Evolutionary conservation across 2,329 filamentous ascomycete genomes (phyloP).

Genomic region (Hawksworthiomyces lignivorus): DNA sequence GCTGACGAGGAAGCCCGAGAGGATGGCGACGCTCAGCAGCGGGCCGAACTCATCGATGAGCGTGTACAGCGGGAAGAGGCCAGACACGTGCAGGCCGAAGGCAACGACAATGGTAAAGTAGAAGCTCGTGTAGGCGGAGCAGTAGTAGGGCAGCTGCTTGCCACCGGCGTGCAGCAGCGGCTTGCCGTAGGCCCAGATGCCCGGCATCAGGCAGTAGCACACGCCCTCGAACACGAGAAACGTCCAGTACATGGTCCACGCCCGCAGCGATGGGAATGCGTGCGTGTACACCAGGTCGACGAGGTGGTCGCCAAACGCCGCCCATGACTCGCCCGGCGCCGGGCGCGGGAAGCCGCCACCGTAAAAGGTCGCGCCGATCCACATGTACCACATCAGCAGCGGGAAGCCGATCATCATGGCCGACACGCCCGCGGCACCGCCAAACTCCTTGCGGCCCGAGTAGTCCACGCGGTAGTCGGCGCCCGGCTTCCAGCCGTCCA

Average conservation of each 20-base stretch:
- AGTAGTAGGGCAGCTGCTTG: slow-evolving; percentile 89
- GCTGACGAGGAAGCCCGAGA: slow-evolving; percentile 79
- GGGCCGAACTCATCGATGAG: slow-evolving; percentile 94
- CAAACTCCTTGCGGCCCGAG: slow-evolving; percentile 70
- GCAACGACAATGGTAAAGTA: slow-evolving; percentile 75
- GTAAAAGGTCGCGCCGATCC: slow-evolving; percentile 92
- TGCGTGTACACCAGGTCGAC: slow-evolving; percentile 68
- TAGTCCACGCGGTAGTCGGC: slow-evolving; percentile 56
- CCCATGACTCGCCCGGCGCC: slow-evolving; percentile 54
- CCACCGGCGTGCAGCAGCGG: slow-evolving; percentile 73
- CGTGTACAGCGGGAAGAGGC: slow-evolving; percentile 81
- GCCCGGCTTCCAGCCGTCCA: slow-evolving; percentile 53
- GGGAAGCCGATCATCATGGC: slow-evolving; percentile 91
- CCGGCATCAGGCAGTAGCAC: slow-evolving; percentile 79
- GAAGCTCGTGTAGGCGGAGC: slow-evolving; percentile 80
- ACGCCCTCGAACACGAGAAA: slow-evolving; percentile 81
- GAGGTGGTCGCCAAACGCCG: slow-evolving; percentile 66
- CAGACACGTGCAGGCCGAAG: slow-evolving; percentile 68
- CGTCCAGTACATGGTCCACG: slow-evolving; percentile 91
- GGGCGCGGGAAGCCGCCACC: slow-evolving; percentile 71
- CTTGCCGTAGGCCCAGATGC: slow-evolving; percentile 82
- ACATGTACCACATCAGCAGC: slow-evolving; percentile 98
- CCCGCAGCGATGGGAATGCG: slow-evolving; percentile 73
- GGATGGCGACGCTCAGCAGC: slow-evolving; percentile 84
- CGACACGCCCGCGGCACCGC: slow-evolving; percentile 70